Evolutionary conservation across 352 stramenopile genomes (phyloP), one percentile per base, ranked within the genome.

Genomic region (Phytophthora pisi): DNA sequence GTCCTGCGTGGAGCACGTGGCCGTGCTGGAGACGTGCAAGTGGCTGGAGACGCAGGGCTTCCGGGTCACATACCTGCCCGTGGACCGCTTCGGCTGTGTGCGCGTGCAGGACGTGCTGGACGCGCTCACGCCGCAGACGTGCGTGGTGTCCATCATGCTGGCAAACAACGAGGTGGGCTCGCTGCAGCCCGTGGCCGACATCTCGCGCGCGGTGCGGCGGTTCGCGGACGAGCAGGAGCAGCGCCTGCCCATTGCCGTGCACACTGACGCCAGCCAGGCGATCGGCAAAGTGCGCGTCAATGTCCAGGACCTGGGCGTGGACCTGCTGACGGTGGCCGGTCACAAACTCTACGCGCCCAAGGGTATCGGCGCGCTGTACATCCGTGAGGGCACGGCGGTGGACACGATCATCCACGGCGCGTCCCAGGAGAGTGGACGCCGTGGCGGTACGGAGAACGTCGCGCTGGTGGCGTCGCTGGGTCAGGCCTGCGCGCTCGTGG

Each of bases 291-390:
- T 98, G 20, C 88, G 76, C 20, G 84, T 97, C 34, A 79, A 84
- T 30, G 88, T 98, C 18, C 64, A 89, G 5, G 74, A 87, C 8
- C 77, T 97, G 5, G 79, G 83, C 45, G 91, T 98, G 23, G 97
- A 99, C 65, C 91, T 99, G 74, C 75, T 99, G 23, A 98, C 96
- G 0, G 72, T 99, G 36, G 97, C 98, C 0, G 98, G 97, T 5
- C 98, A 99, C 78, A 99, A 99, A 75, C 88, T 99, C 59, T 98
- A 98, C 58, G 97, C 95, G 5, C 97, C 98, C 5, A 99, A 99
- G 63, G 89, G 89, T 15, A 78, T 96, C 43, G 89, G 89, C 11
- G 88, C 86, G 13, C 81, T 97, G 13, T 95, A 92, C 66, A 82
- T 95, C 59, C 82, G 83, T 43, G 18, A 57, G 42, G 66, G 65